Evolutionary conservation across 2,329 filamentous ascomycete species (phyloP).

Genomic region (Cytospora chrysosperma): DNA sequence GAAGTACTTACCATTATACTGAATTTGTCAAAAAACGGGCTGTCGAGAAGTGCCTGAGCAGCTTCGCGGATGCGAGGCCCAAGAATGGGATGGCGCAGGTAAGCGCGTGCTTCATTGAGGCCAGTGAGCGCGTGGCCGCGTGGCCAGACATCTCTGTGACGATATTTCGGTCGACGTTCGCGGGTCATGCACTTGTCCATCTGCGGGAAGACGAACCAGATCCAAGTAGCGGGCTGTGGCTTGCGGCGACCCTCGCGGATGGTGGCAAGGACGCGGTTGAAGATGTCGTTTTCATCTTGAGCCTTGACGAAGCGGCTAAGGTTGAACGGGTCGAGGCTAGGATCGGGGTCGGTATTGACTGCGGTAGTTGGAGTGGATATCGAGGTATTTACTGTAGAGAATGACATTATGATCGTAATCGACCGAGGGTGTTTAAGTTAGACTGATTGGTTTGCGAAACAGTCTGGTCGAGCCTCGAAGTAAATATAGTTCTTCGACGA

Average conservation of each 20-base stretch:
- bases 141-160: background rate
- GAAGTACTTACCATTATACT: background rate
- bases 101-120: constrained; percentile 20
- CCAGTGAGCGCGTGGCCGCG: background rate
- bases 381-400: background rate
- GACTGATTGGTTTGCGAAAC: background rate
- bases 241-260: constrained; percentile 6
- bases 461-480: background rate
- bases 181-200: constrained; percentile 16
- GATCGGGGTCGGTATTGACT: background rate
- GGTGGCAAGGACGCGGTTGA: constrained; percentile 1
- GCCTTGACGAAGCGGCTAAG: constrained; percentile 14
- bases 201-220: constrained; percentile 21
- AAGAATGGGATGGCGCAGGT: constrained; percentile 15
- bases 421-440: background rate
- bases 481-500: background rate
- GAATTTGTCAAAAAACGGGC: constrained; percentile 10
- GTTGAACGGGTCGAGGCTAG: constrained; percentile 7
- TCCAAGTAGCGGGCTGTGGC: constrained; percentile 14
- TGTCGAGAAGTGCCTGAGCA: background rate
- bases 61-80: constrained; percentile 6
- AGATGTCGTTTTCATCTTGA: background rate
- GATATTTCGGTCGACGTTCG: background rate
- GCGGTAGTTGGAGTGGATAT: background rate
- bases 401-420: background rate